A percentile compares a stretch with the other conserved stretches of the same genome.
phyloP scores from a whole-genome alignment of 2,329 filamentous ascomycete species.

The Sordariomycetes sp. region DNA sequence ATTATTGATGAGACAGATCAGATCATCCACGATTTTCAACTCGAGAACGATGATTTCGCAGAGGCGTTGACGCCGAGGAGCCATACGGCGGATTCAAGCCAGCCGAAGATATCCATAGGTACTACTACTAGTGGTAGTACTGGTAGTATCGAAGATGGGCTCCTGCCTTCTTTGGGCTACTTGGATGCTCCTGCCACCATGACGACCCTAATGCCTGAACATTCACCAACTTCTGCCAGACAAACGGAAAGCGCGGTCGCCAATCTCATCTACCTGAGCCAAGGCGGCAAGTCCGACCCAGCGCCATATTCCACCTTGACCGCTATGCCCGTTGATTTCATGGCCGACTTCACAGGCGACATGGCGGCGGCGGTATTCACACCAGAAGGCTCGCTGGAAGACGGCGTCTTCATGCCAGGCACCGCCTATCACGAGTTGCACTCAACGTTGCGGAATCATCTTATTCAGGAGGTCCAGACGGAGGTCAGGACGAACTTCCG shows the following conservation, averaged over 20 bases:
- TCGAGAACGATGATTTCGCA: slow-evolving; percentile 8
- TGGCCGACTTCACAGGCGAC: not conserved
- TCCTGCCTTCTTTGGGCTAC: too few relatives aligned
- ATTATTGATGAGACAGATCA: slow-evolving; percentile 26
- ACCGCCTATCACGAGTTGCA: slow-evolving; percentile 37
- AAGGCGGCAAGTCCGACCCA: slow-evolving; percentile 14
- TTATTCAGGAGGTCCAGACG: slow-evolving; percentile 34
- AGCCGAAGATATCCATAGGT: too few relatives aligned
- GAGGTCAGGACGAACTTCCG: too few relatives aligned
- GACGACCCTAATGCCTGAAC: too few relatives aligned
- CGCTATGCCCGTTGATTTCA: too few relatives aligned
- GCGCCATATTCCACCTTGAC: too few relatives aligned
- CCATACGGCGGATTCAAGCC: too few relatives aligned
- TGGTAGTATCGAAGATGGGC: too few relatives aligned
- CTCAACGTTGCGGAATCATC: slow-evolving; percentile 31
- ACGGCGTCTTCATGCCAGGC: slow-evolving; percentile 35
- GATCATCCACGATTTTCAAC: slow-evolving; percentile 24
- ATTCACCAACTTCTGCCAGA: too few relatives aligned
- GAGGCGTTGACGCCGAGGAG: slow-evolving; percentile 13
- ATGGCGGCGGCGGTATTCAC: slow-evolving; percentile 12
- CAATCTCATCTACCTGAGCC: slow-evolving; percentile 23
- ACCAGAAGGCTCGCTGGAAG: slow-evolving; percentile 20
- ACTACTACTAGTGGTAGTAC: too few relatives aligned
- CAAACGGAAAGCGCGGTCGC: slow-evolving; percentile 25
- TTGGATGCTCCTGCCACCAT: too few relatives aligned